These are phyloP conservation scores for Mortierella polycephala DNA, from an alignment of 371 early-diverging fungal species.

Conservation along the genomic window DNA sequence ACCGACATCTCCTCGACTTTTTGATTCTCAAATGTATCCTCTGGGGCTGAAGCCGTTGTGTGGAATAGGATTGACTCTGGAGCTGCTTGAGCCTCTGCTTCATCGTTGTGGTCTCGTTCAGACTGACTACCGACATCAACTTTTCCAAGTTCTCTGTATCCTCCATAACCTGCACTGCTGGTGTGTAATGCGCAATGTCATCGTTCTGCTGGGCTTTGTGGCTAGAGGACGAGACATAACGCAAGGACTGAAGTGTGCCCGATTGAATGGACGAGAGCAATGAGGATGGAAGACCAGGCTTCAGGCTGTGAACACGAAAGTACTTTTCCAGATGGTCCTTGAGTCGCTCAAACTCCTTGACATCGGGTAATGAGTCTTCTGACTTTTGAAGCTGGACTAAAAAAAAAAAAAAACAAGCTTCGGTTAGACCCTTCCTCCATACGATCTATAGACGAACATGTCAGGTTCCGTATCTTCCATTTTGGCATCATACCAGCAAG, in stretches of 20 bases:
- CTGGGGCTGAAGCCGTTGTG: slow-evolving; percentile 77
- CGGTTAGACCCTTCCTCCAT: too few species aligned
- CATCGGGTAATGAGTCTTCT: slow-evolving; percentile 77
- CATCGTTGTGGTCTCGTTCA: slow-evolving; percentile 72
- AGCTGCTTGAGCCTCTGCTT: slow-evolving; percentile 75
- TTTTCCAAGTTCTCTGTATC: slow-evolving; percentile 59
- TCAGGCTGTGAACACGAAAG: slow-evolving; percentile 54
- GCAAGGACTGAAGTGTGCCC: slow-evolving; percentile 31
- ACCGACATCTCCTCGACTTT: slow-evolving; percentile 84
- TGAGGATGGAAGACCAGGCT: slow-evolving; percentile 42
- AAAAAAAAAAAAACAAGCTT: slow-evolving; percentile 2
- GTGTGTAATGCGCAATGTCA: slow-evolving; percentile 62
- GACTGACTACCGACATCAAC: slow-evolving; percentile 59
- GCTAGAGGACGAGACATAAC: slow-evolving; percentile 31
- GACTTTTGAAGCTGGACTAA: slow-evolving; percentile 81
- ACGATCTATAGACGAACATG: neutral
- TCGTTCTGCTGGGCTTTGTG: slow-evolving; percentile 56
- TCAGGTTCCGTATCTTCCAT: neutral
- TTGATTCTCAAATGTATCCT: slow-evolving; percentile 89
- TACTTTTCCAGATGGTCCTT: slow-evolving; percentile 84
- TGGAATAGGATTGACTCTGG: slow-evolving; percentile 72
- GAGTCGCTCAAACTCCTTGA: slow-evolving; percentile 85
- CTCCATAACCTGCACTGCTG: slow-evolving; percentile 61
- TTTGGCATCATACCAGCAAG: slow-evolving; percentile 69
- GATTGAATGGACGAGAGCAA: slow-evolving; percentile 49